These are phyloP conservation scores for Ophiostoma quercus DNA, from an alignment of 2,329 filamentous ascomycete species.

Conservation along the genomic window DNA sequence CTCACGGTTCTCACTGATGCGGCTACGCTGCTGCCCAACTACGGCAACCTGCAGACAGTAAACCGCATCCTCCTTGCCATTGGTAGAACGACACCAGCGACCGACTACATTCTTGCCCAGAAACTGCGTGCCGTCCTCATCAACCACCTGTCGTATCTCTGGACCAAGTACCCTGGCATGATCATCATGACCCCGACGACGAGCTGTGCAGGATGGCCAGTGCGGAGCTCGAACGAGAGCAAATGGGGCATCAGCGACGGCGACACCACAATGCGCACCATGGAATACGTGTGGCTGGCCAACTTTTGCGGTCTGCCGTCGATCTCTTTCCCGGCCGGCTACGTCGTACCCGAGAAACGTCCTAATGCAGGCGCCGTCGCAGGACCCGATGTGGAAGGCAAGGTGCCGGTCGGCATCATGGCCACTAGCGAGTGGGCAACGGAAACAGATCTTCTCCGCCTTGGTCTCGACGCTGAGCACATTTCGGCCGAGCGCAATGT, in stretches of 20 bases:
- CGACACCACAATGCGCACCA: conserved; percentile 42
- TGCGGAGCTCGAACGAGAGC: conserved; percentile 37
- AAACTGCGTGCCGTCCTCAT: conserved; percentile 64
- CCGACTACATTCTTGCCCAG: conserved; percentile 65
- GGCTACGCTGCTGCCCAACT: conserved; percentile 40
- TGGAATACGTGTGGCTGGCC: conserved; percentile 49
- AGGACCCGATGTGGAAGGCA: conserved; percentile 35
- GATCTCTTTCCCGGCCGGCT: conserved; percentile 44
- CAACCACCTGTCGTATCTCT: conserved; percentile 64
- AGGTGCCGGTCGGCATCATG: conserved; percentile 51
- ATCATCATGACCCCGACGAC: conserved; percentile 68
- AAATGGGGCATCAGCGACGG: conserved; percentile 43
- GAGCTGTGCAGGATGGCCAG: conserved; percentile 43
- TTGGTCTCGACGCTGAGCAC: conserved; percentile 45
- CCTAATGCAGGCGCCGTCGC: conserved; percentile 34
- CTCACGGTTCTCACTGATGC: conserved; percentile 66
- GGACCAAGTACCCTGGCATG: conserved; percentile 59
- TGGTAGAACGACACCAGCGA: conserved; percentile 55
- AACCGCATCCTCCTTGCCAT: conserved; percentile 64
- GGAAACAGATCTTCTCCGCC: conserved; percentile 45
- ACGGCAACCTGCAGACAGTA: conserved; percentile 49
- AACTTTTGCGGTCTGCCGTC: conserved; percentile 48
- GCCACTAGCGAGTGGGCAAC: conserved; percentile 51
- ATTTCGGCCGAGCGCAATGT: conserved; percentile 35
- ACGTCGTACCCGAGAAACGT: conserved; percentile 37